phyloP scores from a whole-genome alignment of 129 eudicot species.

The Deinandra increscens region DNA sequence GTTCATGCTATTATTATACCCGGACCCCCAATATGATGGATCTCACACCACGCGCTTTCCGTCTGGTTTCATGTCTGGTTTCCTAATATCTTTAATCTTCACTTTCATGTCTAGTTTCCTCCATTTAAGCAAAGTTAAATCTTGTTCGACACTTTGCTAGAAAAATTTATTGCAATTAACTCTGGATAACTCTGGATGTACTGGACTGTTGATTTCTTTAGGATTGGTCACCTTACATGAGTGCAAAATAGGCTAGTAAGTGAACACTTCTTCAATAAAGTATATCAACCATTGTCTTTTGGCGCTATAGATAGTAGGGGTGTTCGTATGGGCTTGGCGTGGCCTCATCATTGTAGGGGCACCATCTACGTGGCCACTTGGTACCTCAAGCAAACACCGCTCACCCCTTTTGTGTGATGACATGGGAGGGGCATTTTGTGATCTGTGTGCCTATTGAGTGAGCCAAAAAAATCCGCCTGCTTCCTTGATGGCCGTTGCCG shows the following conservation, averaged over 20 bases:
- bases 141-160: not conserved
- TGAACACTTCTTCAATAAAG: not conserved
- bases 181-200: not conserved
- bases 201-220: not conserved
- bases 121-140: not conserved
- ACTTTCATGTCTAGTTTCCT: not conserved
- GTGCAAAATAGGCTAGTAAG: slow-evolving; percentile 1
- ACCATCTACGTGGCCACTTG: too few species aligned
- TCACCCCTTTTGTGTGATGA: too few species aligned
- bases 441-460: too few species aligned
- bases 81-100: too few species aligned
- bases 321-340: too few species aligned
- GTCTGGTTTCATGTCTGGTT: too few species aligned
- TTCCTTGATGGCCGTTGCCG: too few species aligned
- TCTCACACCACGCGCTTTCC: not conserved
- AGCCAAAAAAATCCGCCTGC: too few species aligned
- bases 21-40: not conserved
- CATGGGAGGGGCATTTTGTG: too few species aligned
- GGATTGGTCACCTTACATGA: not conserved
- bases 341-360: too few species aligned
- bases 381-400: too few species aligned
- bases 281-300: not conserved
- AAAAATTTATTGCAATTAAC: not conserved
- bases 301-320: not conserved
- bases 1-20: not conserved